phyloP scores from a whole-genome alignment of 106 monocot genomes.

The Dioscorea dumetorum region DNA sequence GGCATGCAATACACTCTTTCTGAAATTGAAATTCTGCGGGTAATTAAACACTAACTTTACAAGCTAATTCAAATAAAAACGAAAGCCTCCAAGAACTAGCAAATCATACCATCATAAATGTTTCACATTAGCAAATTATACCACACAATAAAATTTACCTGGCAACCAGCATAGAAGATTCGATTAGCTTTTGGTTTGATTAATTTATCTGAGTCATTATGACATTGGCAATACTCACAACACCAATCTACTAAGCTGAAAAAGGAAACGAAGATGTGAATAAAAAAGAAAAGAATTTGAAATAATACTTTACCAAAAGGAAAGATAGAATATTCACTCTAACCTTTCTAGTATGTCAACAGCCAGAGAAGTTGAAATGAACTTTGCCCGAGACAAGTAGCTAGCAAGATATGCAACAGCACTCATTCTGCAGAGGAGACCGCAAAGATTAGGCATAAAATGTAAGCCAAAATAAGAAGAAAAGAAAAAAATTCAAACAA shows the following conservation, averaged over 20 bases:
- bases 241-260: slow-evolving; percentile 86
- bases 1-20: no score
- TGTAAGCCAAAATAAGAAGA: neutral
- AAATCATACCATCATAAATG: no score
- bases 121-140: no score
- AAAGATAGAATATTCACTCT: neutral
- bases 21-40: no score
- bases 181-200: slow-evolving; percentile 33
- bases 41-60: no score
- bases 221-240: slow-evolving; percentile 51
- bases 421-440: slow-evolving; percentile 52
- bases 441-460: neutral
- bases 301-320: slow-evolving; percentile 4
- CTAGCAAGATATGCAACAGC: slow-evolving; percentile 88
- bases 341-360: slow-evolving; percentile 56
- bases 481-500: neutral
- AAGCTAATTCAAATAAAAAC: no score
- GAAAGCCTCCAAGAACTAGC: no score
- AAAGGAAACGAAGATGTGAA: neutral
- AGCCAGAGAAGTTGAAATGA: slow-evolving; percentile 53
- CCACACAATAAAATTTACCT: slow-evolving; percentile 30
- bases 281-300: neutral
- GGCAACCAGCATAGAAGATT: slow-evolving; percentile 71
- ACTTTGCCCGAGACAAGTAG: slow-evolving; percentile 84
- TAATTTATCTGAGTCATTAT: slow-evolving; percentile 15